A percentile compares a stretch with the other conserved stretches of the same genome.
These are phyloP conservation scores for Quercus lobata DNA, from an alignment of 331 rosid genomes.

Conservation along the genomic window DNA sequence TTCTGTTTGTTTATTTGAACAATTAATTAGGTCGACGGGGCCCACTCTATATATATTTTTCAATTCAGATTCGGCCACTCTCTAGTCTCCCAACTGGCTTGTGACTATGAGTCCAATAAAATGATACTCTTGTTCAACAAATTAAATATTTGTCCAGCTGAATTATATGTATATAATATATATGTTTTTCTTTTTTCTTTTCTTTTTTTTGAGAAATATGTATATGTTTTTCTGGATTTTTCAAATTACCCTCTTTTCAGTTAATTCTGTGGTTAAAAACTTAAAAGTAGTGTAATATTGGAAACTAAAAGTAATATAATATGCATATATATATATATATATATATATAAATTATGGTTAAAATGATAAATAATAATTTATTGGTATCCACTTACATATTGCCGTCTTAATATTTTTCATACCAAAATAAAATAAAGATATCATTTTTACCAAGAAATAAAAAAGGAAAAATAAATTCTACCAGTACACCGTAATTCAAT, in stretches of 20 bases:
- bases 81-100: no score
- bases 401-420: background rate
- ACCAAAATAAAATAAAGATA: background rate
- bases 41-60: background rate
- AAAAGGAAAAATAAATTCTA: background rate
- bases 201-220: background rate
- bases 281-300: background rate
- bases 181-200: no score
- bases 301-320: background rate
- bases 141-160: no score
- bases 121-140: no score
- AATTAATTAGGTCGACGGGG: no score
- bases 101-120: no score
- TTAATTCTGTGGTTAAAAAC: no score
- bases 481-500: background rate
- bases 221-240: background rate
- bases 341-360: background rate
- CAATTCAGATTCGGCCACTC: no score
- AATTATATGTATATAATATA: no score
- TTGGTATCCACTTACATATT: background rate
- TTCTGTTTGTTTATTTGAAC: no score
- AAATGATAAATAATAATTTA: background rate
- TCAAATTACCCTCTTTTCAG: background rate
- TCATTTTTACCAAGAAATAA: background rate
- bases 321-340: background rate